Percentiles rank a stretch among this genome's conserved stretches.
Evolutionary conservation across 1,284 basidiomycete genomes (phyloP).

Genomic region (Cutaneotrichosporon sp.): DNA sequence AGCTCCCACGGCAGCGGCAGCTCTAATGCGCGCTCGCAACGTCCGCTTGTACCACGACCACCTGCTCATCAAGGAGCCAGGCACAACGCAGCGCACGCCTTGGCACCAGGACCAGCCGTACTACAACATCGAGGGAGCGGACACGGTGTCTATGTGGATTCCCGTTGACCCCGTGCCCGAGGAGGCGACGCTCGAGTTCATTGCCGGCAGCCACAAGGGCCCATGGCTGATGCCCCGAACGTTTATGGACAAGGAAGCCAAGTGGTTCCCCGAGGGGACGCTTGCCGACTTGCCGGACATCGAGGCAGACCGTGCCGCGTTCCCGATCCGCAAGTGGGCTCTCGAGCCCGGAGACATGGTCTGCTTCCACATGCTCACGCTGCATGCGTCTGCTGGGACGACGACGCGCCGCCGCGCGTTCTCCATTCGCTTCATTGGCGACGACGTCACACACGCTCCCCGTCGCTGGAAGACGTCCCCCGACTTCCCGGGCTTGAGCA

Average conservation of each 20-base stretch:
- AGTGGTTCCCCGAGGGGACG: slow-evolving; percentile 26
- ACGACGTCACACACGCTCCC: slow-evolving; percentile 19
- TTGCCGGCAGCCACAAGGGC: slow-evolving; percentile 21
- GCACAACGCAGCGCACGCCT: slow-evolving; percentile 22
- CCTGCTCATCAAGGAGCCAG: slow-evolving; percentile 23
- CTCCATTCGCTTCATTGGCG: slow-evolving; percentile 20
- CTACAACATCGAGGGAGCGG: slow-evolving; percentile 20
- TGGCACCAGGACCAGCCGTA: slow-evolving; percentile 30
- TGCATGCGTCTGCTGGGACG: slow-evolving; percentile 22
- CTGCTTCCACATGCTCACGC: slow-evolving; percentile 27
- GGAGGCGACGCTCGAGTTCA: slow-evolving; percentile 21
- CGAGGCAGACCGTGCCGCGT: slow-evolving; percentile 15
- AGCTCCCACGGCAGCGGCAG: slow-evolving; percentile 16
- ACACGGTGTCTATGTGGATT: slow-evolving; percentile 25
- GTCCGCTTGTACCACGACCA: slow-evolving; percentile 26
- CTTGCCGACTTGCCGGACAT: slow-evolving; percentile 24
- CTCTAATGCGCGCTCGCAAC: slow-evolving; percentile 11
- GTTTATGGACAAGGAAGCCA: slow-evolving; percentile 27
- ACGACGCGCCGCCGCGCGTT: slow-evolving; percentile 14
- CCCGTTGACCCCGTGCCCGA: slow-evolving; percentile 21
- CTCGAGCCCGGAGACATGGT: slow-evolving; percentile 23
- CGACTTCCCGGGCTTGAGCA: slow-evolving; percentile 19
- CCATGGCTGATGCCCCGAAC: slow-evolving; percentile 27
- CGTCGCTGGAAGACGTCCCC: slow-evolving; percentile 20
- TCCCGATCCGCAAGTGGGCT: slow-evolving; percentile 18